Evolutionary conservation across 1,284 basidiomycete genomes (phyloP).

Genomic region (Cryptococcus depauperatus): DNA sequence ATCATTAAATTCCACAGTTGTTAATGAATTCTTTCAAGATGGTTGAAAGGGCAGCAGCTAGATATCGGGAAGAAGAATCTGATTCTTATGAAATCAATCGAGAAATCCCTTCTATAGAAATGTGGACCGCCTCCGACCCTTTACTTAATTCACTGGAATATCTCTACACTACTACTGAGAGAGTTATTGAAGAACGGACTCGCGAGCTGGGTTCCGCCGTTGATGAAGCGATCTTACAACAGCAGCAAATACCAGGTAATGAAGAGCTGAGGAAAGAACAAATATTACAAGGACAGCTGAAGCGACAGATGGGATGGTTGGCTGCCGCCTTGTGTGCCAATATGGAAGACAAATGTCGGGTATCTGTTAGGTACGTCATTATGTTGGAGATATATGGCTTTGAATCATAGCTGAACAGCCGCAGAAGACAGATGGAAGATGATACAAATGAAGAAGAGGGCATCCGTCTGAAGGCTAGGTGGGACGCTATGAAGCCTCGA

Average conservation of each 20-base stretch:
- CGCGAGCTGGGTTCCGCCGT: slow-evolving; percentile 47
- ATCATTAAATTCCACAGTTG: background rate
- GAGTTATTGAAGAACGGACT: slow-evolving; percentile 47
- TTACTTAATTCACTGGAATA: slow-evolving; percentile 63
- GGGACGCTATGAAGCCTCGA: slow-evolving; percentile 34
- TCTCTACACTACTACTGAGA: slow-evolving; percentile 62
- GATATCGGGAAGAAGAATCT: slow-evolving; percentile 63
- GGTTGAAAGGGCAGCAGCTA: slow-evolving; percentile 64
- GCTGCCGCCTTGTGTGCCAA: slow-evolving; percentile 62
- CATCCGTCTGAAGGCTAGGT: slow-evolving; percentile 26
- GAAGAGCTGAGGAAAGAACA: slow-evolving; percentile 15
- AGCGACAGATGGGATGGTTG: slow-evolving; percentile 63
- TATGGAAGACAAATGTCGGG: slow-evolving; percentile 55
- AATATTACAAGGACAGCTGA: slow-evolving; percentile 35
- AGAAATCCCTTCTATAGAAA: slow-evolving; percentile 54
- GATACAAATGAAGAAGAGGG: slow-evolving; percentile 34
- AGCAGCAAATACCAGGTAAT: background rate
- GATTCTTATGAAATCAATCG: slow-evolving; percentile 65
- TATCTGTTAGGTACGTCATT: slow-evolving; percentile 7
- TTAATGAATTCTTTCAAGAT: slow-evolving; percentile 30
- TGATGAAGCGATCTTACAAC: slow-evolving; percentile 34
- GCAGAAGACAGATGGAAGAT: slow-evolving; percentile 30
- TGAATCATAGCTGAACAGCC: slow-evolving; percentile 1
- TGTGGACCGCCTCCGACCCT: slow-evolving; percentile 70
- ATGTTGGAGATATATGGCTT: background rate